These are phyloP conservation scores for Kodamaea derodonti DNA, from an alignment of 1,139 yeast genomes.

Conservation along the genomic window DNA sequence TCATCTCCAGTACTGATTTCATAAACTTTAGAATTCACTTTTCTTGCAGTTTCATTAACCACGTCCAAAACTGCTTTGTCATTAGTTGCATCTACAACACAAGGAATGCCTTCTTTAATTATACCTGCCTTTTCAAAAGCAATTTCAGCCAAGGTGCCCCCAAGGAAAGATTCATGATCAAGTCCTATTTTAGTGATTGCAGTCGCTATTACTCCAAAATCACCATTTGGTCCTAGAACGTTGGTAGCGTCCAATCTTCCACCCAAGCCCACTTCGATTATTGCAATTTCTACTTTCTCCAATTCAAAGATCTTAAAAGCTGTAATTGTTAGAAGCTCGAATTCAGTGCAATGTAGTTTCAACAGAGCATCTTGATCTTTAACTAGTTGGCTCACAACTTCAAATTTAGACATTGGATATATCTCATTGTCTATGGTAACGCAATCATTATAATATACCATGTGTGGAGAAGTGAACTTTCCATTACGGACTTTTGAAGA, in stretches of 20 bases:
- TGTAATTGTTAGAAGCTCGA: constrained; percentile 77
- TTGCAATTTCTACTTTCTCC: constrained; percentile 62
- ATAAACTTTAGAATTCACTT: constrained; percentile 14
- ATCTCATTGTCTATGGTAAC: constrained; percentile 61
- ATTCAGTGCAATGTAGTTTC: constrained; percentile 71
- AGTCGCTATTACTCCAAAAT: constrained; percentile 51
- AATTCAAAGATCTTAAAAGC: constrained; percentile 72
- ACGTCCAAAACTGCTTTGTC: constrained; percentile 45
- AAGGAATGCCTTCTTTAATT: constrained; percentile 55
- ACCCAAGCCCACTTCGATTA: constrained; percentile 88
- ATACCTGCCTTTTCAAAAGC: constrained; percentile 85
- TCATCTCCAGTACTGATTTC: constrained; percentile 13
- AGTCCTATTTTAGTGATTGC: constrained; percentile 82
- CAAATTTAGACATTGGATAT: constrained; percentile 47
- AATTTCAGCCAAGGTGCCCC: constrained; percentile 57
- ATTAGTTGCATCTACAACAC: constrained; percentile 74
- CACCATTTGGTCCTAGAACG: constrained; percentile 24
- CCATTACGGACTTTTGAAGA: constrained; percentile 55
- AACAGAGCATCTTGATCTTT: constrained; percentile 28
- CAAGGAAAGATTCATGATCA: constrained; percentile 78
- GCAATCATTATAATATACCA: constrained; percentile 69
- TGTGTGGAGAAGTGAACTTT: constrained; percentile 83
- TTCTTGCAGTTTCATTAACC: constrained; percentile 22
- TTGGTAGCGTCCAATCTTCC: constrained; percentile 89
- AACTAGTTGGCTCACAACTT: constrained; percentile 39